A percentile compares a stretch with the other conserved stretches of the same genome.
phyloP scores from a whole-genome alignment of 164 flowering plant genomes.

The Malania oleifera region DNA sequence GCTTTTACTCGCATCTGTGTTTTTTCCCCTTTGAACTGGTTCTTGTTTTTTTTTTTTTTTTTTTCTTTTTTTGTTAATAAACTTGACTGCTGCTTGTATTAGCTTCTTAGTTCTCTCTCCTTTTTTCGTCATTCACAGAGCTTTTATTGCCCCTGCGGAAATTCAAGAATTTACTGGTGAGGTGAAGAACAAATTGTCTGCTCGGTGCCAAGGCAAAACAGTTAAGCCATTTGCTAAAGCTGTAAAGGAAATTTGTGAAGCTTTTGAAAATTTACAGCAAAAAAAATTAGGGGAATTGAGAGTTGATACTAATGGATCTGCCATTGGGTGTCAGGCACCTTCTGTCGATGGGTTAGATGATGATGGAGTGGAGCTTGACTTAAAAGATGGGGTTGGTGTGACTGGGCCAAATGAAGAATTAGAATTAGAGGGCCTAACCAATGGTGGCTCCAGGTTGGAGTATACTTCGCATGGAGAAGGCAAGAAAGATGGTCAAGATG shows the following conservation, averaged over 20 bases:
- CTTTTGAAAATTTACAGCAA: slow-evolving; percentile 56
- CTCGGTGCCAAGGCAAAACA: slow-evolving; percentile 69
- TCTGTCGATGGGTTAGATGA: slow-evolving; percentile 21
- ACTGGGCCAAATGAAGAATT: slow-evolving; percentile 17
- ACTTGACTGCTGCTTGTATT: neutral
- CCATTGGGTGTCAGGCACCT: slow-evolving; percentile 19
- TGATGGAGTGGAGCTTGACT: slow-evolving; percentile 28
- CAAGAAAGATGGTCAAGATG: slow-evolving; percentile 27
- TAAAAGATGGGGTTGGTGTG: slow-evolving; percentile 23
- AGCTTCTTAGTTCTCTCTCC: neutral
- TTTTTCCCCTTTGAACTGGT: neutral
- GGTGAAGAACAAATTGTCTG: slow-evolving; percentile 52
- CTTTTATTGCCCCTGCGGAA: slow-evolving; percentile 92
- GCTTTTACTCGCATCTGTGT: neutral
- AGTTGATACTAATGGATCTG: slow-evolving; percentile 30
- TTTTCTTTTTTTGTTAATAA: neutral
- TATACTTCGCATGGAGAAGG: slow-evolving; percentile 23
- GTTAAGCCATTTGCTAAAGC: slow-evolving; percentile 72
- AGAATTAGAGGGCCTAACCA: slow-evolving; percentile 19
- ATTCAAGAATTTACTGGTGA: slow-evolving; percentile 80
- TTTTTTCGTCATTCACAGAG: slow-evolving; percentile 41
- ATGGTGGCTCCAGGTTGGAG: slow-evolving; percentile 32
- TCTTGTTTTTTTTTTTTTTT: neutral
- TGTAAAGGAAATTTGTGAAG: slow-evolving; percentile 81
- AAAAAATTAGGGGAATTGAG: slow-evolving; percentile 26